Evolutionary conservation across 805 yeast species (phyloP), one percentile per base, ranked within the genome.

Genomic region (Saccharomycopsis lassenensis): DNA sequence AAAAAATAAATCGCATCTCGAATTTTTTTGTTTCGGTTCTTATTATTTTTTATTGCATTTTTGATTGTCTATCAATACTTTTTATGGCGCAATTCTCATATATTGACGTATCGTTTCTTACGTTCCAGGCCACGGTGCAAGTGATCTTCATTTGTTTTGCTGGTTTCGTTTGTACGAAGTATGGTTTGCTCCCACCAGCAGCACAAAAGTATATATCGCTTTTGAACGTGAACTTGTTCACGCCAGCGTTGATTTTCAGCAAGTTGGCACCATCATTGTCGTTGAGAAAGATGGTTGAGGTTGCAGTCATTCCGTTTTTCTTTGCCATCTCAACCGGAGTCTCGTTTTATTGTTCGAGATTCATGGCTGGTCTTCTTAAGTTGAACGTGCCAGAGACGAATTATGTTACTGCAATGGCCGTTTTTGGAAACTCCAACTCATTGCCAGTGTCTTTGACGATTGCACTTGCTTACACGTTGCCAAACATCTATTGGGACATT

Each of bases 321-420:
- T 89, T 70, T 55, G 84, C 74, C n/a, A 45, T 87, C 20, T 73
- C 86, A n/a, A 86, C 96, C 0, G 72, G 69, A 12, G 77, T 86
- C 14, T 77, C 95, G 1, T 77, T 62, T 48, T 17, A 60, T 7
- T 74, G 85, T 24, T 81, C 95, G 5, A 58, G 61, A 21, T 20
- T 71, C 16, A 67, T 76, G 27, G 63, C 84, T 3, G 54, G 57
- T 10, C 45, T 74, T 29, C 54, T 86, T 44, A 50, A 58, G 5
- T 61, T 91, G 48, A 81, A 81, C 48, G 71, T 62, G 33, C 73
- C 82, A 10, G 96, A 91, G 58, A 53, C 83, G 3, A 87, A 89
- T 59, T 89, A 84, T 50, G 95, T 91, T 33, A 80, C 93, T 16
- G 97, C 95, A 2, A 91, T 91, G 93, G 85, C 91, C 2, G 95